These are phyloP conservation scores for Colletotrichum plurivorum DNA, from an alignment of 2,329 filamentous ascomycete genomes.

Conservation along the genomic window DNA sequence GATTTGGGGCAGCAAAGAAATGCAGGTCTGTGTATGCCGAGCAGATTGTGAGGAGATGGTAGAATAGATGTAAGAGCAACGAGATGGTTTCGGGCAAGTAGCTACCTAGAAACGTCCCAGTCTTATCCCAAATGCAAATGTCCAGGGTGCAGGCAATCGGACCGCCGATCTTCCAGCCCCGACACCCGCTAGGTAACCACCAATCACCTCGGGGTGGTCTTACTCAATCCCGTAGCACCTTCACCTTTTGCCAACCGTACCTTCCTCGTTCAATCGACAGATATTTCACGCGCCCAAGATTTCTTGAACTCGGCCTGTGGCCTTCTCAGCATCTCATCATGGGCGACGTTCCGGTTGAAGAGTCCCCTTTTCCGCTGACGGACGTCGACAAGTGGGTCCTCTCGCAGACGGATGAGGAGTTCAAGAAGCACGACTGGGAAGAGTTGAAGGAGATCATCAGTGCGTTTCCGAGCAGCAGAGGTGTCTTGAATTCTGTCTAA, in stretches of 20 bases:
- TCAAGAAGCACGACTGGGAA: conserved; percentile 80
- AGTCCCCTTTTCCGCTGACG: conserved; percentile 71
- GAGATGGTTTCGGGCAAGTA: no score
- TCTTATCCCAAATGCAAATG: no score
- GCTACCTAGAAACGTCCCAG: no score
- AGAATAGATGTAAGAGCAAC: no score
- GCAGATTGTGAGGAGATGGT: no score
- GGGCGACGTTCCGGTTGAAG: conserved; percentile 55
- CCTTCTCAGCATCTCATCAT: conserved; percentile 54
- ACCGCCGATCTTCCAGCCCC: conserved; percentile 36
- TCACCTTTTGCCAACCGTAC: background rate
- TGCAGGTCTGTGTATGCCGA: no score
- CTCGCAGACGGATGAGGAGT: conserved; percentile 78
- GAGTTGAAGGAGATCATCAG: conserved; percentile 78
- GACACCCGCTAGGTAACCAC: conserved; percentile 16
- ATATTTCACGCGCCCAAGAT: background rate
- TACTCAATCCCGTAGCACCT: background rate
- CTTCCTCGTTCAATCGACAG: background rate
- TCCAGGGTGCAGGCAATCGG: conserved; percentile 15
- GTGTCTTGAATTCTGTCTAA: conserved; percentile 16
- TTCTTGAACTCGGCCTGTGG: background rate
- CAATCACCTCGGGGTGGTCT: no score
- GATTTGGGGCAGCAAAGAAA: no score
- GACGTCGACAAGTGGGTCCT: conserved; percentile 71
- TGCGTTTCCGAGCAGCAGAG: conserved; percentile 46